Evolutionary conservation across 2,329 filamentous ascomycete species (phyloP), one percentile per base, ranked within the genome.

Genomic region (Neonectria neomacrospora): DNA sequence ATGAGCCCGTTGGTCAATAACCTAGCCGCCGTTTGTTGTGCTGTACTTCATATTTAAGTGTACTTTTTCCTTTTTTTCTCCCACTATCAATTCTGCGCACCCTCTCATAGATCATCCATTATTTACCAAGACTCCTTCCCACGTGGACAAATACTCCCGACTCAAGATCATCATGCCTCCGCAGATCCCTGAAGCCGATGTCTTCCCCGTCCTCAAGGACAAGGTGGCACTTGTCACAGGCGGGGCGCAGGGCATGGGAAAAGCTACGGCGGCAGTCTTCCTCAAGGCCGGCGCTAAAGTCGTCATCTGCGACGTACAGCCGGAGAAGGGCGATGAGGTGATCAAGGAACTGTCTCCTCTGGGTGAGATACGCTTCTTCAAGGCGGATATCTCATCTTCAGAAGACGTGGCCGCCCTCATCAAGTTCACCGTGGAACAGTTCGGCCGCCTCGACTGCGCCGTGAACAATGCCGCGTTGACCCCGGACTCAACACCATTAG

Each of bases 221-320:
- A 77, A 73, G 20, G 74, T 74, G 4, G 75, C 74, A 41, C 67
- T 77, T 28, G 70, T 77, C 37, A 77, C 75, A 11, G 76, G 76
- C 20, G 75, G 67, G 32, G 75, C 71, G 4, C 73, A 74, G 54
- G 76, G 76, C 8, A 70, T 77, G 54, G 76, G 77, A 44, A 74
- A 71, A 55, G 69, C 66, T 56, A 77, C 76, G 14, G 74, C 74
- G 28, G 67, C 68, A 26, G 72, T 70, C 34, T 77, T 76, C 60
- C 70, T 77, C 37, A 67, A 69, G 16, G 72, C 74, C 8, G 75
- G 76, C 30, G 76, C 74, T 26, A 75, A 73, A 58, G 75, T 77
- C 10, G 73, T 74, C 30, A 68, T 77, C 60, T 76, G 74, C 64
- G 75, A 77, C 65, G 61, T 76, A 55, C 67, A 71, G 32, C 47